phyloP scores from a whole-genome alignment of 2,329 filamentous ascomycete genomes.

The Tolypocladium amazonense region DNA sequence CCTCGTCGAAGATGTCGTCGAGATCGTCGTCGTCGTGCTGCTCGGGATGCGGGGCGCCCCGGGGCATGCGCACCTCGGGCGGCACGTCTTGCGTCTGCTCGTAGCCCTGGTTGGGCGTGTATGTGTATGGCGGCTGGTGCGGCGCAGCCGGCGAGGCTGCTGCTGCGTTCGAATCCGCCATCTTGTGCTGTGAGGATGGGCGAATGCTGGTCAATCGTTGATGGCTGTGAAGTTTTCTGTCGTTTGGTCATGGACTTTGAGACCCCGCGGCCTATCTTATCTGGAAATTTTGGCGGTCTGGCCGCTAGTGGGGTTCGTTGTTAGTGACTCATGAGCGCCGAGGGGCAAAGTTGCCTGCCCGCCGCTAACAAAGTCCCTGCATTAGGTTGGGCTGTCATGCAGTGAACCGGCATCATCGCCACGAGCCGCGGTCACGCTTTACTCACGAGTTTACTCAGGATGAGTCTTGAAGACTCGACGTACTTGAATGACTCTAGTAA shows the following conservation, averaged over 20 bases:
- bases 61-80: constrained; percentile 18
- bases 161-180: constrained; percentile 1
- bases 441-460: not conserved
- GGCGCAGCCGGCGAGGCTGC: constrained; percentile 26
- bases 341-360: not conserved
- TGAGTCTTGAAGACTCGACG: not conserved
- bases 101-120: constrained; percentile 33
- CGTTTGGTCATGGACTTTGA: not conserved
- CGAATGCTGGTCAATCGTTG: not conserved
- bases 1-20: constrained; percentile 21
- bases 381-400: not conserved
- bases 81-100: constrained; percentile 24
- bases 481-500: not conserved
- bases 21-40: constrained; percentile 12
- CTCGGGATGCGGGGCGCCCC: constrained; percentile 11
- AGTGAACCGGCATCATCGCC: not conserved
- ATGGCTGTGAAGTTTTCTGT: not conserved
- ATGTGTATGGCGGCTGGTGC: constrained; percentile 33
- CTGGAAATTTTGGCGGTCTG: not conserved
- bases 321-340: not conserved
- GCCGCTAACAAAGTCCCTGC: not conserved
- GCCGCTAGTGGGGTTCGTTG: not conserved
- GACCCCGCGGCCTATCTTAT: constrained; percentile 3
- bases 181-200: not conserved
- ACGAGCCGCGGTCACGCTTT: not conserved